Percentiles rank a stretch among this genome's conserved stretches.
phyloP scores from a whole-genome alignment of 768 basidiomycete species.

The Rubroboletus pulcherrimus region DNA sequence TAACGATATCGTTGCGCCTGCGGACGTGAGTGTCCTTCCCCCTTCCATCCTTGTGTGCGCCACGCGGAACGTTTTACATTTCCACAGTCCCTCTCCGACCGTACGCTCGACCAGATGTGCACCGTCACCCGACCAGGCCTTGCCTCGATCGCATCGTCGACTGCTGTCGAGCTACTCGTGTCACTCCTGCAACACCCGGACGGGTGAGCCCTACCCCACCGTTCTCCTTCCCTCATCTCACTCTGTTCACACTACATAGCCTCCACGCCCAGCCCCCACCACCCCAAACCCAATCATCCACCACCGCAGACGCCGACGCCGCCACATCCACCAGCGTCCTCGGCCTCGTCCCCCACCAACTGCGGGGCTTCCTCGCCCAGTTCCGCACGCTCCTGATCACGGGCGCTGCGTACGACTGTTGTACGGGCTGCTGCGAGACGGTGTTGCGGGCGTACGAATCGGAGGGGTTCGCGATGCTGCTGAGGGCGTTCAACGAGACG shows the following conservation, averaged over 20 bases:
- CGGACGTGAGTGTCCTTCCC: slow-evolving; percentile 59
- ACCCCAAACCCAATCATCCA: slow-evolving; percentile 29
- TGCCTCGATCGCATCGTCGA: slow-evolving; percentile 87
- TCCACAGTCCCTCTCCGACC: slow-evolving; percentile 66
- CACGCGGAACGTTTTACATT: background rate
- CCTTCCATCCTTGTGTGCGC: too few species aligned
- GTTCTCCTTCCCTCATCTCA: background rate
- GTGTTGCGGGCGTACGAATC: slow-evolving; percentile 79
- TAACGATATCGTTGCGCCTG: slow-evolving; percentile 95
- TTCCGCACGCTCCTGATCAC: slow-evolving; percentile 83
- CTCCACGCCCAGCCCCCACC: slow-evolving; percentile 71
- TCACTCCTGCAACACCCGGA: slow-evolving; percentile 87
- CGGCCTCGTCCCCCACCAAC: slow-evolving; percentile 89
- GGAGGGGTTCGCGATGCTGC: slow-evolving; percentile 76
- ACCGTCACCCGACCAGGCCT: slow-evolving; percentile 95
- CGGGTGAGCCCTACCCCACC: slow-evolving; percentile 48
- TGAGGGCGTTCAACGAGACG: slow-evolving; percentile 78
- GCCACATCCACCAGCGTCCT: slow-evolving; percentile 50
- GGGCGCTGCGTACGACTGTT: slow-evolving; percentile 81
- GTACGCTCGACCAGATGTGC: slow-evolving; percentile 98
- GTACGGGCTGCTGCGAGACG: slow-evolving; percentile 85
- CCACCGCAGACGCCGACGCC: slow-evolving; percentile 10
- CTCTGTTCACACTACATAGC: slow-evolving; percentile 24
- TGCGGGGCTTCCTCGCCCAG: slow-evolving; percentile 85
- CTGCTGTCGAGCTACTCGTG: slow-evolving; percentile 88